These are phyloP conservation scores for Dispira simplex DNA, from an alignment of 192 early-diverging fungal species.

Conservation along the genomic window DNA sequence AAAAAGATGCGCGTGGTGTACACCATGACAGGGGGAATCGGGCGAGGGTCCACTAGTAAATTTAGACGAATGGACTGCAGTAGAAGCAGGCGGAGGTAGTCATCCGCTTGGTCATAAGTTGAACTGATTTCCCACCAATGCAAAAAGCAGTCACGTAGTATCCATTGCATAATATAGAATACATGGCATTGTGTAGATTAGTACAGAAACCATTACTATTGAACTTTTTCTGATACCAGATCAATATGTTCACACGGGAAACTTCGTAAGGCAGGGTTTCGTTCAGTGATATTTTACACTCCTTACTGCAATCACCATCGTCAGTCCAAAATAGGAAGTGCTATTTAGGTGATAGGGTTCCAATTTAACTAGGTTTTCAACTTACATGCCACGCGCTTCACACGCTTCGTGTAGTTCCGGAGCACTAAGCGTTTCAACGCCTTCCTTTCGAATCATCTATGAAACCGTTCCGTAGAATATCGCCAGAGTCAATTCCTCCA, in stretches of 20 bases:
- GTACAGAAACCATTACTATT: too few species aligned
- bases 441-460: constrained; percentile 5
- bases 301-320: too few species aligned
- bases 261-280: too few species aligned
- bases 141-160: too few species aligned
- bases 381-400: constrained; percentile 7
- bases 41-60: constrained; percentile 6
- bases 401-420: background rate
- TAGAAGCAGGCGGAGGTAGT: background rate
- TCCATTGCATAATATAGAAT: too few species aligned
- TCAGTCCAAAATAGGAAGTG: too few species aligned
- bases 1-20: background rate
- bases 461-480: background rate
- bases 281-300: too few species aligned
- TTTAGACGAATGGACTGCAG: background rate
- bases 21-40: background rate
- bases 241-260: too few species aligned
- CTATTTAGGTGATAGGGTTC: too few species aligned
- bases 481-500: too few species aligned
- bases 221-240: too few species aligned
- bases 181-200: too few species aligned
- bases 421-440: background rate
- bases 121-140: background rate
- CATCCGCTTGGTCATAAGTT: background rate
- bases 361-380: background rate